Base-by-base conservation (phyloP, 805 yeast genomes). In the Yamadazyma akitaensis region DNA sequence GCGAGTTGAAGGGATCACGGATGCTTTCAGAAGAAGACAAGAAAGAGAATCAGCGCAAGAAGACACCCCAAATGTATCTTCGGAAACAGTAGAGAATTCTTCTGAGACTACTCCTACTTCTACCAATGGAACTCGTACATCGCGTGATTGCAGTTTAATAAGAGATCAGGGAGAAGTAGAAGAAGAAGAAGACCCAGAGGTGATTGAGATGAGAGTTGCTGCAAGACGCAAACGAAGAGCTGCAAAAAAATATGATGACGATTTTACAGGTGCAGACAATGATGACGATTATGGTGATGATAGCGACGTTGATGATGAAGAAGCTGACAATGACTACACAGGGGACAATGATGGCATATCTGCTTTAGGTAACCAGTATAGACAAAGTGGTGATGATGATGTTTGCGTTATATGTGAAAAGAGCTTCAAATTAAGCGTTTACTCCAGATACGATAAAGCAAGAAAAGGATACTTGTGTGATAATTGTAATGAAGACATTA, bases 1-100 rank as follows among this genome's bases (percentile, higher is more conserved):
- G 50, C 73, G 90, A 42, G 88, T 85, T 47, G 96, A 90, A 64
- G 97, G 97, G 31, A 91, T 91, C 66, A 85, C 96, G 1, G 89
- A 82, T 47, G 82, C 80, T 36, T 89, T 89, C 60, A 74, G 90
- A 58, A 68, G 62, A 48, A 56, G 72, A 47, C 49, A 47, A 21
- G 48, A 37, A 26, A 40, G 51, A 16, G 55, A 44, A 26, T 45
- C 25, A 18, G 43, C 37, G 4, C 32, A 28, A n/a, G 24, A 28
- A 11, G 19, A 16, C 42, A 2, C 41, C 16, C 19, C n/a, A 37
- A 17, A 21, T 24, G 13, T n/a, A 10, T 13, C 32, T 28, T 28
- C 32, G 9, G 32, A 28, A 28, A 28, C 32, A 28, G 10, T 11
- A 28, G 32, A 28, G n/a, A 9, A 9, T 13, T 28, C 32, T 28